Conservation (phyloP, 805 yeast species). For the Starmera caribaea region DNA sequence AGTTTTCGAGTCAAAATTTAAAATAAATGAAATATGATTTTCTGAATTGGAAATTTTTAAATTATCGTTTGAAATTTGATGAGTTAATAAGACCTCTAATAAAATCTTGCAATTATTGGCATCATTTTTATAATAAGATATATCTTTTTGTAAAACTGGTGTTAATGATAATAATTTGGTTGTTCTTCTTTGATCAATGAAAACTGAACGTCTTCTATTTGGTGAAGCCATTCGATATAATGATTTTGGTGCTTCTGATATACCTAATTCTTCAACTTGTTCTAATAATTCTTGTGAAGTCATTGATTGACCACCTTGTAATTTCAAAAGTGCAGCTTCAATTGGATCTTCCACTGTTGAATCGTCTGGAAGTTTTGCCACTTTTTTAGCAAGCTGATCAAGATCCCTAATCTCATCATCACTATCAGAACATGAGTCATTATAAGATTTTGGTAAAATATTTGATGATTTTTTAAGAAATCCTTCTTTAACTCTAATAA, state of each 20-base stretch:
- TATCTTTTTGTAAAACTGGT: constrained; percentile 18
- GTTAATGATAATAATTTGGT: constrained; percentile 26
- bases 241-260: constrained; percentile 6
- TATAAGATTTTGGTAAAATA: no score
- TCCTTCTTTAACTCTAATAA: background rate
- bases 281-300: constrained; percentile 12
- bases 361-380: constrained; percentile 57
- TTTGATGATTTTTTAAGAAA: background rate
- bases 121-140: constrained; percentile 7
- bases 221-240: constrained; percentile 4
- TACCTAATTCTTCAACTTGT: constrained; percentile 11
- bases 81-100: constrained; percentile 27
- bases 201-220: constrained; percentile 20
- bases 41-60: constrained; percentile 22
- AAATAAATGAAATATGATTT: constrained; percentile 72
- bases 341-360: constrained; percentile 60
- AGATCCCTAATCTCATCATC: constrained; percentile 24
- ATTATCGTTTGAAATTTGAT: constrained; percentile 13
- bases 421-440: constrained; percentile 30
- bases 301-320: constrained; percentile 46
- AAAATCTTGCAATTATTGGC: constrained; percentile 23
- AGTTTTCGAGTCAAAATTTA: constrained; percentile 56
- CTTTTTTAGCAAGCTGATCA: no score
- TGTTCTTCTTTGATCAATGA: constrained; percentile 29
- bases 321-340: constrained; percentile 59